A percentile compares a stretch with the other conserved stretches of the same genome.
These are phyloP conservation scores for Elsinoe ampelina DNA, from an alignment of 2,329 filamentous ascomycete genomes.

Conservation along the genomic window DNA sequence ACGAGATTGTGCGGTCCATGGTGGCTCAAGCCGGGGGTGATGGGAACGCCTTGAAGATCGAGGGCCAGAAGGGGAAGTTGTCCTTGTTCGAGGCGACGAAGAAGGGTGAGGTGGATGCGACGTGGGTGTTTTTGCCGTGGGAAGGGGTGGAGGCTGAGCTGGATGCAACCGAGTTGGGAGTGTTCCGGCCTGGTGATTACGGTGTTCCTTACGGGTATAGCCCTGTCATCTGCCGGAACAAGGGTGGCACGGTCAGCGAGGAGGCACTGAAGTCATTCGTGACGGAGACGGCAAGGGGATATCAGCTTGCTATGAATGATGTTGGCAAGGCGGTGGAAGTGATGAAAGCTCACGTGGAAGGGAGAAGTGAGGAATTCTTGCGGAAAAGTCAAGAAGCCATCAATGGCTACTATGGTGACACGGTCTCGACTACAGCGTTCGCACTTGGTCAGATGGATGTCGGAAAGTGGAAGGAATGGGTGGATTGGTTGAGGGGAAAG, in stretches of 20 bases:
- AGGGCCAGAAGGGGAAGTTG: conserved; percentile 22
- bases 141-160: conserved; percentile 25
- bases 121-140: conserved; percentile 28
- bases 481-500: conserved; percentile 5
- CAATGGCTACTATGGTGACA: conserved; percentile 24
- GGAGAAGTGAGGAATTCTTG: conserved; percentile 37
- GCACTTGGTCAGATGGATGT: conserved; percentile 3
- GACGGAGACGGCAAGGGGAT: conserved; percentile 23
- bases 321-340: conserved; percentile 76
- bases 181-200: conserved; percentile 22
- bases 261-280: conserved; percentile 56
- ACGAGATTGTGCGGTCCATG: conserved; percentile 24
- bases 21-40: conserved; percentile 22
- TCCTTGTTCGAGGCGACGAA: conserved; percentile 24
- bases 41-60: conserved; percentile 19
- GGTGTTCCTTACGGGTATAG: conserved; percentile 27
- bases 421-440: conserved; percentile 21
- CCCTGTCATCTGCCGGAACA: conserved; percentile 34
- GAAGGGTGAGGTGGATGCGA: conserved; percentile 24
- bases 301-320: conserved; percentile 56
- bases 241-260: conserved; percentile 57
- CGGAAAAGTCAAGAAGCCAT: conserved; percentile 22
- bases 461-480: conserved; percentile 12
- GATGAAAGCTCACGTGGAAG: conserved; percentile 62
- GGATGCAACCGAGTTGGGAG: conserved; percentile 19